Base-by-base conservation (phyloP, 192 early-diverging fungal species). In the Linnemannia elongata region DNA sequence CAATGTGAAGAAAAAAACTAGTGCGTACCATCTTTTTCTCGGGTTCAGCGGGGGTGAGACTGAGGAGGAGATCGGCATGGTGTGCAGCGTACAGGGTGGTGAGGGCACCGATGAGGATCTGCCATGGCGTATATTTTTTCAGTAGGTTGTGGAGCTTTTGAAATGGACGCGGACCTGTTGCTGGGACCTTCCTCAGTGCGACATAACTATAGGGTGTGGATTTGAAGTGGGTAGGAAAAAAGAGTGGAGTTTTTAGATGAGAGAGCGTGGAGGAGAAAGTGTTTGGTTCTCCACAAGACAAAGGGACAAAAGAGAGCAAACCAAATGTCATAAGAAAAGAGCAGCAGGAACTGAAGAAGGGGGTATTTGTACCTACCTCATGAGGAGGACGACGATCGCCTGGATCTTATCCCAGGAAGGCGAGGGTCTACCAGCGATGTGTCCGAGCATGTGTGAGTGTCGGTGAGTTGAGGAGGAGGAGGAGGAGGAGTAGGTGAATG, bases 371-470 rank as follows among this genome's bases (percentile, higher is more conserved):
- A 4, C 82, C 41, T 88, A 80, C 94, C 91, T 88, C 38, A 88
- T 54, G 20, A 93, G 74, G 52, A 92, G 83, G 12, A 93, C 85
- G 1, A 96, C 75, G 27, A 97, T 69, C 13, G 95, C 94, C 78
- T 98, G 94, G 69, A 91, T 81, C 52, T 97, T 94, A 82, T 97
- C 96, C 90, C 94, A 94, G 72, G 94, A 96, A 15, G 96, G 91
- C 33, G 97, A 98, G 24, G 98, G 98, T 74, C 94, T 96, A 9
- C 98, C 98, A 33, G 96, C 90, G 15, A 97, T 90, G 85, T 99
- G 97, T 82, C 98, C 98, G 41, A 99, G 89, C 97, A 99, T 99
- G 38, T 38, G 38, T 8, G 63, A 6, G 5, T n/a, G 60, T 7
- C 13, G 39, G 69, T 69, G 18, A 20, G 30, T 30, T 22, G 2